Conservation (phyloP, 2,329 filamentous ascomycete species). For the Scedosporium boydii region DNA sequence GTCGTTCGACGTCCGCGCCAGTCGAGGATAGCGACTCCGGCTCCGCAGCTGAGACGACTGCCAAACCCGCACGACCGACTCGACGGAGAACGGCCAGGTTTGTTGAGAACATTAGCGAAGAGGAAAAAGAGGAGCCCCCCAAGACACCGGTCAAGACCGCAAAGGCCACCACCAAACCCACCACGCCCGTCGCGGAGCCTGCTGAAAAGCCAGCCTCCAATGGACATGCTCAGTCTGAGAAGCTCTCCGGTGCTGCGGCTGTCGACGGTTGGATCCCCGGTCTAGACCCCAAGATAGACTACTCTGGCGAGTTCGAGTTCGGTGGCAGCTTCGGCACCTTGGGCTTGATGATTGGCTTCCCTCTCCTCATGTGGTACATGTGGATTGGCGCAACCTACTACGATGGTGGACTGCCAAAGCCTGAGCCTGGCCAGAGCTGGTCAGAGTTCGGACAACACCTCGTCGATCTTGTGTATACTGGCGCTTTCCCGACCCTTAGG, state of each 20-base stretch:
- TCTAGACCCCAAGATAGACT: conserved; percentile 53
- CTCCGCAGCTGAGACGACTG: conserved; percentile 32
- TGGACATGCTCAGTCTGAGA: conserved; percentile 10
- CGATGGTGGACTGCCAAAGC: conserved; percentile 68
- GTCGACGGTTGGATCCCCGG: conserved; percentile 50
- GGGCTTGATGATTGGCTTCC: conserved; percentile 86
- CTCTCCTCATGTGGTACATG: conserved; percentile 98
- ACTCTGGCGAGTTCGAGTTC: conserved; percentile 66
- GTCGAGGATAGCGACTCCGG: conserved; percentile 37
- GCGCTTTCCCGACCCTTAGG: conserved; percentile 71
- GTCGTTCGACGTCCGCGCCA: conserved; percentile 40
- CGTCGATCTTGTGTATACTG: conserved; percentile 63
- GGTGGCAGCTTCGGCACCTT: conserved; percentile 74
- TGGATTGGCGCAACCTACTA: conserved; percentile 95
- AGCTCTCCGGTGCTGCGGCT: conserved; percentile 7
- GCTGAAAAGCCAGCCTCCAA: conserved; percentile 11
- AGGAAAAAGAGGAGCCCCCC: conserved; percentile 1
- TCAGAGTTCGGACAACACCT: conserved; percentile 65
- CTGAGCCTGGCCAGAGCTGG: conserved; percentile 54
- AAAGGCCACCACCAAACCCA: background rate
- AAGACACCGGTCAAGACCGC: background rate
- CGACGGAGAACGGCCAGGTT: conserved; percentile 40
- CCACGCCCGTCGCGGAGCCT: conserved; percentile 14
- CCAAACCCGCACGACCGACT: conserved; percentile 26
- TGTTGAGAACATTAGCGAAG: conserved; percentile 38